These are phyloP conservation scores for Paraphoma chrysanthemicola DNA, from an alignment of 2,329 filamentous ascomycete genomes.

Conservation along the genomic window DNA sequence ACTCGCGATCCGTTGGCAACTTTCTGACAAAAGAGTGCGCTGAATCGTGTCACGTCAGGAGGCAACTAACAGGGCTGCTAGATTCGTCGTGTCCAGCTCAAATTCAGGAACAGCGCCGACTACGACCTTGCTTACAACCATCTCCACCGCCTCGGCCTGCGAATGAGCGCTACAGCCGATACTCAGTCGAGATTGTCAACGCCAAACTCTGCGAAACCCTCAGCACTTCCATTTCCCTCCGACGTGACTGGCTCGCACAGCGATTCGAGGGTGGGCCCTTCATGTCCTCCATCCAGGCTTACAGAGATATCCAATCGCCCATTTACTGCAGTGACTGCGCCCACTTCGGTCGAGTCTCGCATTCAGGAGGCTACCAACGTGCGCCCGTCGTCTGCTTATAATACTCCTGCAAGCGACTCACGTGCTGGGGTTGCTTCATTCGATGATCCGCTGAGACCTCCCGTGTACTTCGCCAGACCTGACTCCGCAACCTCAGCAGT, in stretches of 20 bases:
- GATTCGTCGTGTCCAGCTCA: conserved; percentile 55
- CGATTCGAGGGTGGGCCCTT: conserved; percentile 12
- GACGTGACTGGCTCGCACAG: background rate
- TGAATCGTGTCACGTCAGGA: background rate
- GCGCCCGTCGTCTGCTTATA: conserved; percentile 27
- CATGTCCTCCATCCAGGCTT: conserved; percentile 35
- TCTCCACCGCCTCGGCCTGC: conserved; percentile 44
- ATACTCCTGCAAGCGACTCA: conserved; percentile 2
- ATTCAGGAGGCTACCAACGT: conserved; percentile 12
- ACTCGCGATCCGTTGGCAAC: conserved; percentile 51
- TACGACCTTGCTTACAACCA: conserved; percentile 43
- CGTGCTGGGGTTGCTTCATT: background rate
- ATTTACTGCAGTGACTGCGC: conserved; percentile 24
- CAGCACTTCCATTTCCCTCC: background rate
- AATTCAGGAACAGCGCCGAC: conserved; percentile 48
- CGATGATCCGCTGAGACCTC: conserved; percentile 28
- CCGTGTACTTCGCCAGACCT: conserved; percentile 35
- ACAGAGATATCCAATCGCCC: conserved; percentile 33
- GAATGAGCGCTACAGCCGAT: conserved; percentile 25
- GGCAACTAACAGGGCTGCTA: conserved; percentile 25
- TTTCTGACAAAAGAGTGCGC: conserved; percentile 45
- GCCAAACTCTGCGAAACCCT: conserved; percentile 5
- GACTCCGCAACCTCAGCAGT: conserved; percentile 25
- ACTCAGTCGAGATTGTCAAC: conserved; percentile 19
- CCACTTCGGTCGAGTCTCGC: conserved; percentile 11